These are phyloP conservation scores for Meyerozyma elateridarum DNA, from an alignment of 1,139 yeast species.

Conservation along the genomic window DNA sequence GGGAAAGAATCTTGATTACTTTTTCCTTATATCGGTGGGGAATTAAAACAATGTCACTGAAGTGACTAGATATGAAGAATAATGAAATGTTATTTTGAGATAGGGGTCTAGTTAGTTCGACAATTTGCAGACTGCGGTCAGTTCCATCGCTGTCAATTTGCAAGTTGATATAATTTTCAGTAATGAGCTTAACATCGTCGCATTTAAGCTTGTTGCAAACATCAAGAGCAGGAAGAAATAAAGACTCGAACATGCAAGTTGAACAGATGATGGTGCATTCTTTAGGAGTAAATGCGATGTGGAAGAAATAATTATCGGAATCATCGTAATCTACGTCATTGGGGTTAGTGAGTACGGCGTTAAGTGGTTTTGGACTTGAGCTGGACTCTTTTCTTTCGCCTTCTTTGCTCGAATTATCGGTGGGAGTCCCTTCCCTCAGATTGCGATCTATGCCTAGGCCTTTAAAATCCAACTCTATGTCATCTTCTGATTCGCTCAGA, in stretches of 20 bases:
- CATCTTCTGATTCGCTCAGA: constrained; percentile 6
- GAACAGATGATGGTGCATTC: constrained; percentile 56
- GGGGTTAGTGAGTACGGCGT: background rate
- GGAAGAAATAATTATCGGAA: constrained; percentile 36
- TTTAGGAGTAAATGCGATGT: constrained; percentile 51
- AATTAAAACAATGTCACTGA: constrained; percentile 61
- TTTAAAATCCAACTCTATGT: constrained; percentile 4
- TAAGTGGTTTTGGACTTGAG: too few relatives aligned
- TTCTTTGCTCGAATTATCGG: constrained; percentile 19
- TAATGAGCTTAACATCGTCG: constrained; percentile 38
- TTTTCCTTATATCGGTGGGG: constrained; percentile 42
- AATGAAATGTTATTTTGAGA: constrained; percentile 55
- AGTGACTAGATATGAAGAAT: constrained; percentile 62
- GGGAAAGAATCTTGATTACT: constrained; percentile 42
- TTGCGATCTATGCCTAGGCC: background rate
- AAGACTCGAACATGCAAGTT: constrained; percentile 5
- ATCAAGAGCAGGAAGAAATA: constrained; percentile 34
- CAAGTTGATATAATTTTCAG: constrained; percentile 46
- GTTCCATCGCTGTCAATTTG: constrained; percentile 63
- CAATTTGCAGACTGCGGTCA: constrained; percentile 48
- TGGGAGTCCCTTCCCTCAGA: constrained; percentile 6
- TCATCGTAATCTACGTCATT: constrained; percentile 18
- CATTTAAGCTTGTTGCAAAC: constrained; percentile 24
- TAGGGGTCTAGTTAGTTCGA: constrained; percentile 58
- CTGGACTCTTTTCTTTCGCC: constrained; percentile 3